A percentile compares a stretch with the other conserved stretches of the same genome.
These are phyloP conservation scores for Senecio squalidus DNA, from an alignment of 140 eudicot species.

Conservation along the genomic window DNA sequence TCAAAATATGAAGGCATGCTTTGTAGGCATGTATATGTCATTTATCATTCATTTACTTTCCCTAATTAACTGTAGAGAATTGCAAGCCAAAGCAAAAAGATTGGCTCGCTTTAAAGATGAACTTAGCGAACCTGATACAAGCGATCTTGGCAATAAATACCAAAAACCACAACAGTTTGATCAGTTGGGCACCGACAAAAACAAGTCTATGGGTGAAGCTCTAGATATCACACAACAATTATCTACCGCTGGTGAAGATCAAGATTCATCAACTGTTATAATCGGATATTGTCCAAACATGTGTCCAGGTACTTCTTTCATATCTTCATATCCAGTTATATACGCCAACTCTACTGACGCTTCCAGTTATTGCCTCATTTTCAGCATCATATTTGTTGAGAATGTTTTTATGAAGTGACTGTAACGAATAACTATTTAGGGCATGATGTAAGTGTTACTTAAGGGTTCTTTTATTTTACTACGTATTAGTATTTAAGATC, in stretches of 20 bases:
- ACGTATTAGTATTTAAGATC: too few species aligned
- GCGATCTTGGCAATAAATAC: conserved; percentile 25
- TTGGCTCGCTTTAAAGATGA: conserved; percentile 86
- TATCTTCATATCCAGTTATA: background rate
- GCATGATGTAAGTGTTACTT: conserved; percentile 11
- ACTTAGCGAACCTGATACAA: conserved; percentile 52
- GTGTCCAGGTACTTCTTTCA: conserved; percentile 76
- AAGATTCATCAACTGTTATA: conserved; percentile 49
- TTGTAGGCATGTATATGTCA: background rate
- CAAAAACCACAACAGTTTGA: conserved; percentile 42
- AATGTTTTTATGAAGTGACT: too few species aligned
- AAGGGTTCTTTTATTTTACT: background rate
- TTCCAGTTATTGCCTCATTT: too few species aligned
- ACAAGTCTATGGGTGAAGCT: conserved; percentile 33
- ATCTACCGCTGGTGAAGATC: conserved; percentile 48
- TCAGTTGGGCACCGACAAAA: conserved; percentile 36
- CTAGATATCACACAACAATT: conserved; percentile 36
- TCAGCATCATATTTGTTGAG: too few species aligned
- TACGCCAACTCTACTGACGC: too few species aligned
- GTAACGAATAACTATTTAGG: background rate
- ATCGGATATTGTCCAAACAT: conserved; percentile 85
- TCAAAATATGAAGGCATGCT: background rate
- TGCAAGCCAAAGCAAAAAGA: conserved; percentile 86
- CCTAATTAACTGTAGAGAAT: conserved; percentile 47
- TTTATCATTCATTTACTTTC: background rate